Evolutionary conservation across 164 flowering plant species (phyloP), one percentile per base, ranked within the genome.

Genomic region (Vitis cinerea): DNA sequence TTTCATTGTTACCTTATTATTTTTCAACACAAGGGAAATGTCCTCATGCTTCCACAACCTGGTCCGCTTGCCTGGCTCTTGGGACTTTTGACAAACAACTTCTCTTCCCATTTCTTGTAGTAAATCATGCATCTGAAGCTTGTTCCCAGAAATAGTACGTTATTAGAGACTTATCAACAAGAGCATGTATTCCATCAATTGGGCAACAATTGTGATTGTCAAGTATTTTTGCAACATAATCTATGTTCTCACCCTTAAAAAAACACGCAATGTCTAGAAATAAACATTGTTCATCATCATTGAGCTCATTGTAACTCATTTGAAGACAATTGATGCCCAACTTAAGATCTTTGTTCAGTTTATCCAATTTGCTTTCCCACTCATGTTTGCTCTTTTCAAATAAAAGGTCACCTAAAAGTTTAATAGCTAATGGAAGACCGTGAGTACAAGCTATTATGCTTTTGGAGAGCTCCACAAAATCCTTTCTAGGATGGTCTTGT

Each of bases 351-450:
- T 9, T 30, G 10, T n/a, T 3, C 4, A 61, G 27, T 29, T 29
- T 50, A 3, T 68, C 5, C 15, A 70, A 0, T 9, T 50, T 37
- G 63, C 4, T 8, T 53, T 60, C 50, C 77, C 74, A 74, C 6
- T 57, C 50, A 8, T 9, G 10, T 11, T 7, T 31, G 9, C 17
- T 53, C 37, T 17, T 64, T 1, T 27, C 15, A 48, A 1, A 6
- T 0, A 75, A 50, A 47, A 3, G 27, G 2, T 64, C 61, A 23
- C 71, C 78, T 13, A 61, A 14, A 7, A 66, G 48, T 47, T 52
- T 30, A 6, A 75, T 17, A 17, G 19, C 19, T 17, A 17, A n/a
- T 10, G 78, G 78, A 74, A 49, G 27, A 37, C 67, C 57, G 1
- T 17, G 23, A 49, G 67, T 54, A 56, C 47, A 31, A 1, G 23